Evolutionary conservation across 2,329 filamentous ascomycete genomes (phyloP).

Genomic region (Rasamsonia emersonii): DNA sequence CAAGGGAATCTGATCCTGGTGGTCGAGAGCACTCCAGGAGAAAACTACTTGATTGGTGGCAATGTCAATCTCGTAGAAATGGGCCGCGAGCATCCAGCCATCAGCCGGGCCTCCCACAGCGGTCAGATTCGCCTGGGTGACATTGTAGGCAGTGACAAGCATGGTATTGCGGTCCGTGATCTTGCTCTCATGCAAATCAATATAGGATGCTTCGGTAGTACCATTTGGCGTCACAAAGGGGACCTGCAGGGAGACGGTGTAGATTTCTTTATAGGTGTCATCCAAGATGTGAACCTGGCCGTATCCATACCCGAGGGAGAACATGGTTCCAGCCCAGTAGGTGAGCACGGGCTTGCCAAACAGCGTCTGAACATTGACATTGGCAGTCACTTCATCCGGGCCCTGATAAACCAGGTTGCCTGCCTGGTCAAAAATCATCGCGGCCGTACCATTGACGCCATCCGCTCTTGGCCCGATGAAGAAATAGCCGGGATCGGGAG

Average conservation of each 20-base stretch:
- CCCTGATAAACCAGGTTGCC: slow-evolving; percentile 29
- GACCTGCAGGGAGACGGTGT: not conserved
- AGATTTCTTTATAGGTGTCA: slow-evolving; percentile 2
- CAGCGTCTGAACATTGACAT: slow-evolving; percentile 27
- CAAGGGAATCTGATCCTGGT: slow-evolving; percentile 17
- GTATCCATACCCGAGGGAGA: slow-evolving; percentile 14
- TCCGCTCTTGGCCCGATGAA: slow-evolving; percentile 25
- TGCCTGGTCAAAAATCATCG: slow-evolving; percentile 28
- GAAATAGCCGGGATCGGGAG: slow-evolving; percentile 24
- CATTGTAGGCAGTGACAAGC: slow-evolving; percentile 35
- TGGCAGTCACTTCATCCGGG: slow-evolving; percentile 22
- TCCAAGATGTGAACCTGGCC: slow-evolving; percentile 2
- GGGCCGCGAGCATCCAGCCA: slow-evolving; percentile 33
- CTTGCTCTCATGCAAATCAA: slow-evolving; percentile 38
- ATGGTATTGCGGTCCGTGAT: slow-evolving; percentile 36
- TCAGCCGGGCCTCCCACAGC: slow-evolving; percentile 24
- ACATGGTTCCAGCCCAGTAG: slow-evolving; percentile 26
- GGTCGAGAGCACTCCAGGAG: slow-evolving; percentile 40
- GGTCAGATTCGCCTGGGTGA: slow-evolving; percentile 30
- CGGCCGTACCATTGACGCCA: slow-evolving; percentile 18
- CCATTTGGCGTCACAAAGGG: slow-evolving; percentile 1
- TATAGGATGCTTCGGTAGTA: slow-evolving; percentile 3
- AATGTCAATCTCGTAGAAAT: slow-evolving; percentile 40
- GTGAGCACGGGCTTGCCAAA: slow-evolving; percentile 26
- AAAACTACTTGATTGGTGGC: slow-evolving; percentile 33